phyloP scores from a whole-genome alignment of 2,329 filamentous ascomycete species.

The Pezicula rhizophila region DNA sequence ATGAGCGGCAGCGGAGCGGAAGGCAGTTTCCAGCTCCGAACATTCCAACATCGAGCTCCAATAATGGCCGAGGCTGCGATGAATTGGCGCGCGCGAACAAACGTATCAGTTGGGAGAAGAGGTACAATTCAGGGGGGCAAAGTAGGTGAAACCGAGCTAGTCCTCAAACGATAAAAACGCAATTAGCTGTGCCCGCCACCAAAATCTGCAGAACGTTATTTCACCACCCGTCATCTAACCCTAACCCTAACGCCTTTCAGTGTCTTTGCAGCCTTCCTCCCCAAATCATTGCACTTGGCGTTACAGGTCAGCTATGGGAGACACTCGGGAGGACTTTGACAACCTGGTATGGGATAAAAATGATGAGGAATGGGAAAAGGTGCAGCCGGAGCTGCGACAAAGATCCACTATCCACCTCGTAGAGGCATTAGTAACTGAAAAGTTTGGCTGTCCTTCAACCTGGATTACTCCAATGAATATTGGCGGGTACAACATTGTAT shows the following conservation, averaged over 20 bases:
- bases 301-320: constrained; percentile 1
- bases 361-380: constrained; percentile 2
- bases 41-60: too few relatives aligned
- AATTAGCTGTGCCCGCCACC: too few relatives aligned
- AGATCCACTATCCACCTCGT: neutral
- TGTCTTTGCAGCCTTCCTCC: neutral
- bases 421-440: constrained; percentile 3
- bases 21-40: too few relatives aligned
- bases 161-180: too few relatives aligned
- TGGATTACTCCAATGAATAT: constrained; percentile 1
- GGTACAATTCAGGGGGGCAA: too few relatives aligned
- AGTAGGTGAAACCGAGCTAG: too few relatives aligned
- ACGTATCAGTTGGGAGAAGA: too few relatives aligned
- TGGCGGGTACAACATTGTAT: constrained; percentile 4
- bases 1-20: too few relatives aligned
- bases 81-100: too few relatives aligned
- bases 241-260: neutral
- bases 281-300: neutral
- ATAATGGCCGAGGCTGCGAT: too few relatives aligned
- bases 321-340: constrained; percentile 3
- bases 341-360: constrained; percentile 2
- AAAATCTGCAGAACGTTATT: too few relatives aligned
- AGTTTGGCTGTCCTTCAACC: constrained; percentile 1
- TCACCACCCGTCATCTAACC: too few relatives aligned
- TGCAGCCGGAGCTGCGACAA: neutral